A percentile compares a stretch with the other conserved stretches of the same genome.
These are phyloP conservation scores for Metschnikowia proteae DNA, from an alignment of 805 yeast species.

Conservation along the genomic window DNA sequence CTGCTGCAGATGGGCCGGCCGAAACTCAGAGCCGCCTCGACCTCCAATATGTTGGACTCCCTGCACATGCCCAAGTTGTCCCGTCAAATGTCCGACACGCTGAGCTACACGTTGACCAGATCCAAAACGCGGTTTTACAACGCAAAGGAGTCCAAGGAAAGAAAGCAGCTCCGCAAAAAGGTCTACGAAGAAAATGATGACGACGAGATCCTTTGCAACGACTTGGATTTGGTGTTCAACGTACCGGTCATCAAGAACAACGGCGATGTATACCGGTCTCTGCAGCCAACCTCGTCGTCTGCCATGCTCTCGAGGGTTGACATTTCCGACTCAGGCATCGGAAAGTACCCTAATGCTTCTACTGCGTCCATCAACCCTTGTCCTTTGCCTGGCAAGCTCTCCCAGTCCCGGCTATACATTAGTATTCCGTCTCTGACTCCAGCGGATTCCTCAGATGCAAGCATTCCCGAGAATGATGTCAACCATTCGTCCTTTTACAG, in stretches of 20 bases:
- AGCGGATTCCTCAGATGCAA: background rate
- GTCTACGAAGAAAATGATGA: constrained; percentile 39
- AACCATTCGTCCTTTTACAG: constrained; percentile 8
- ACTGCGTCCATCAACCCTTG: constrained; percentile 15
- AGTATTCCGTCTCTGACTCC: constrained; percentile 8
- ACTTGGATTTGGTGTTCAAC: constrained; percentile 39
- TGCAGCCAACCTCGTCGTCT: constrained; percentile 14
- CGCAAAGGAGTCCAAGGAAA: constrained; percentile 36
- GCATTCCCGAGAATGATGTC: constrained; percentile 14
- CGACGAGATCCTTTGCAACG: constrained; percentile 36
- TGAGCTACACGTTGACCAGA: constrained; percentile 25
- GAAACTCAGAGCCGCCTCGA: constrained; percentile 16
- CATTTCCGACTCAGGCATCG: constrained; percentile 22
- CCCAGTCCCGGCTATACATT: constrained; percentile 7
- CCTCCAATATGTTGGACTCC: constrained; percentile 10
- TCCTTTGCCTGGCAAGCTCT: constrained; percentile 20
- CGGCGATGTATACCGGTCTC: constrained; percentile 28
- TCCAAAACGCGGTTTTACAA: constrained; percentile 34
- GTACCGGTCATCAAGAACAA: constrained; percentile 40
- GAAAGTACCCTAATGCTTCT: constrained; percentile 22
- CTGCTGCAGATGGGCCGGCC: constrained; percentile 7
- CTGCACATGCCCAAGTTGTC: constrained; percentile 6
- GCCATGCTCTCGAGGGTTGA: constrained; percentile 25
- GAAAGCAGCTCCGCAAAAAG: constrained; percentile 36
- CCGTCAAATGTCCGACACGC: constrained; percentile 11